Evolutionary conservation across 202 grass and related monocot species (phyloP).

Genomic region (Saccharum hybrid): DNA sequence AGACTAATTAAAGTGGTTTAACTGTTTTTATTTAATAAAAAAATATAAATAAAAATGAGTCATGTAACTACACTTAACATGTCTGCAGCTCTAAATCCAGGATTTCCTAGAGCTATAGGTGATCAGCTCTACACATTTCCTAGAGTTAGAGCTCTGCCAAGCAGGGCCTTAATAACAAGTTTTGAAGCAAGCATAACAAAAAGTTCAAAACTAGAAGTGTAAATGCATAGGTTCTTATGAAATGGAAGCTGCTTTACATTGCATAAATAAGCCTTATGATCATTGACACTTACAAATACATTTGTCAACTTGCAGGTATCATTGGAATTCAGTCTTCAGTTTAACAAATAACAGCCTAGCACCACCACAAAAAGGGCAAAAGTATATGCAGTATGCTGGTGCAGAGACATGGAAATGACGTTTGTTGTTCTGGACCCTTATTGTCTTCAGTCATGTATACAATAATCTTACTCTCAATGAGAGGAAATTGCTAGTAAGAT

Average conservation of each 20-base stretch:
- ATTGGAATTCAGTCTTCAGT: slow-evolving; percentile 60
- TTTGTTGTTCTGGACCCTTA: slow-evolving; percentile 1
- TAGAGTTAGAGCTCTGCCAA: too few relatives aligned
- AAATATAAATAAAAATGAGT: background rate
- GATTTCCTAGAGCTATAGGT: background rate
- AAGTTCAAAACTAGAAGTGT: background rate
- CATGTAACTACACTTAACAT: background rate
- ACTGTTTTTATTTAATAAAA: background rate
- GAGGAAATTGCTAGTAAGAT: background rate
- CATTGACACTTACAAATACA: background rate
- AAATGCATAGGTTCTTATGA: background rate
- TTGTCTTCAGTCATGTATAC: slow-evolving; percentile 29
- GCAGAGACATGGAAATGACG: slow-evolving; percentile 24
- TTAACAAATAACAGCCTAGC: slow-evolving; percentile 36
- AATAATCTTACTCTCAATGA: background rate
- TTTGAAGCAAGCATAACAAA: background rate
- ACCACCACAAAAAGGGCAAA: background rate
- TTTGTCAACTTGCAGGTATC: slow-evolving; percentile 47
- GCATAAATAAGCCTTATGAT: background rate
- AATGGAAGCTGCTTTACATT: background rate
- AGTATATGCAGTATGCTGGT: background rate
- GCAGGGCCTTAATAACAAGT: background rate
- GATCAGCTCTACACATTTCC: too few relatives aligned
- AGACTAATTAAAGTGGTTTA: background rate
- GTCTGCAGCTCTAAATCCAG: background rate